Conservation (phyloP, 345 rosid genomes). For the Lumnitzera racemosa region DNA sequence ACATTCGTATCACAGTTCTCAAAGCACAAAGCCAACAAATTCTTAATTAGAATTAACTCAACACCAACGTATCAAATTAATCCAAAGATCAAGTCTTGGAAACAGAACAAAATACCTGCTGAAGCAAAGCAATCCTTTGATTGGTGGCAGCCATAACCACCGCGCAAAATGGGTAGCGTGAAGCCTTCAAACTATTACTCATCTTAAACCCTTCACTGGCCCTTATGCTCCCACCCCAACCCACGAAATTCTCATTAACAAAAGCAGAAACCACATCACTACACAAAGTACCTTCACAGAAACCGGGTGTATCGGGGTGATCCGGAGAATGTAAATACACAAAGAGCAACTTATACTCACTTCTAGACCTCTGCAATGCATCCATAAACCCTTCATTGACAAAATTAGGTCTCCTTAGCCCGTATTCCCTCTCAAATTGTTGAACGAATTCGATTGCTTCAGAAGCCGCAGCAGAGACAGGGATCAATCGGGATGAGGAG, state of each 20-base stretch:
- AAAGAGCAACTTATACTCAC: constrained; percentile 59
- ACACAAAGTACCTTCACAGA: constrained; percentile 74
- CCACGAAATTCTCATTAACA: constrained; percentile 84
- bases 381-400: constrained; percentile 90
- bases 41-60: too few species aligned
- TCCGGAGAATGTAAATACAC: constrained; percentile 97
- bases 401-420: constrained; percentile 52
- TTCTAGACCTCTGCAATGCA: constrained; percentile 81
- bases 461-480: constrained; percentile 55
- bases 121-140: constrained; percentile 91
- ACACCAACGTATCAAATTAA: too few species aligned
- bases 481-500: constrained; percentile 40
- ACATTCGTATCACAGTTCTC: too few species aligned
- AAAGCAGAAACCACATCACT: constrained; percentile 52
- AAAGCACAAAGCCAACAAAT: too few species aligned
- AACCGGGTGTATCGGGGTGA: constrained; percentile 75
- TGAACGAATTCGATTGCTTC: constrained; percentile 77
- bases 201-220: constrained; percentile 98
- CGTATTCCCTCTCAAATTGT: constrained; percentile 75
- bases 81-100: too few species aligned
- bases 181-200: constrained; percentile 97
- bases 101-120: constrained; percentile 44
- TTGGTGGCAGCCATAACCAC: constrained; percentile 93
- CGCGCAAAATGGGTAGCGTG: constrained; percentile 92
- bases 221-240: constrained; percentile 95